Percentiles rank a stretch among this genome's conserved stretches.
phyloP scores from a whole-genome alignment of 495 filamentous ascomycete genomes.

The Filosporella fistucella region DNA sequence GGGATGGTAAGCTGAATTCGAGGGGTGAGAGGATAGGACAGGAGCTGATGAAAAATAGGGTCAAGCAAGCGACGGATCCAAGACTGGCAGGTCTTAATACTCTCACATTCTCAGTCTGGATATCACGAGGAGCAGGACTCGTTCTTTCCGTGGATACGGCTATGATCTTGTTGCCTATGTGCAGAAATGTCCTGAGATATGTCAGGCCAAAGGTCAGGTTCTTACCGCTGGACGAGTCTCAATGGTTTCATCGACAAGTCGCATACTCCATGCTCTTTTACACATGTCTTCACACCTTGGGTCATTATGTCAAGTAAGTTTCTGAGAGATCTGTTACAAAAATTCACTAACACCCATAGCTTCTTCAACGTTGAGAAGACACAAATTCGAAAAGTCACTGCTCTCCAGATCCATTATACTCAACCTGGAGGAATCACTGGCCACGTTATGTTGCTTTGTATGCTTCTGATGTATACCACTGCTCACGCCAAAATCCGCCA shows the following conservation, averaged over 20 bases:
- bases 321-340: background rate
- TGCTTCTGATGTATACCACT: conserved; percentile 98
- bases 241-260: conserved; percentile 96
- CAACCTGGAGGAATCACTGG: conserved; percentile 90
- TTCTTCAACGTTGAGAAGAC: conserved; percentile 93
- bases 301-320: conserved; percentile 95
- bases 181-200: conserved; percentile 78
- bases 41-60: too few species aligned
- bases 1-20: conserved; percentile 88
- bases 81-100: conserved; percentile 74
- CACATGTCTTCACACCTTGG: conserved; percentile 66
- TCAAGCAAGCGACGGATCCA: conserved; percentile 61
- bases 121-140: conserved; percentile 89
- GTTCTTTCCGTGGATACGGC: conserved; percentile 76
- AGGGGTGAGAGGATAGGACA: too few species aligned
- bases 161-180: conserved; percentile 90
- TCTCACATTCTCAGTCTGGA: conserved; percentile 85
- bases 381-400: conserved; percentile 74
- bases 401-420: conserved; percentile 90
- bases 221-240: conserved; percentile 87
- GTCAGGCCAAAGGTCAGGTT: conserved; percentile 84
- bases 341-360: conserved; percentile 44
- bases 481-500: conserved; percentile 90
- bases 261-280: conserved; percentile 87
- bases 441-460: conserved; percentile 97